Base-by-base conservation (phyloP, 495 filamentous ascomycete genomes). In the Daldinia loculata region DNA sequence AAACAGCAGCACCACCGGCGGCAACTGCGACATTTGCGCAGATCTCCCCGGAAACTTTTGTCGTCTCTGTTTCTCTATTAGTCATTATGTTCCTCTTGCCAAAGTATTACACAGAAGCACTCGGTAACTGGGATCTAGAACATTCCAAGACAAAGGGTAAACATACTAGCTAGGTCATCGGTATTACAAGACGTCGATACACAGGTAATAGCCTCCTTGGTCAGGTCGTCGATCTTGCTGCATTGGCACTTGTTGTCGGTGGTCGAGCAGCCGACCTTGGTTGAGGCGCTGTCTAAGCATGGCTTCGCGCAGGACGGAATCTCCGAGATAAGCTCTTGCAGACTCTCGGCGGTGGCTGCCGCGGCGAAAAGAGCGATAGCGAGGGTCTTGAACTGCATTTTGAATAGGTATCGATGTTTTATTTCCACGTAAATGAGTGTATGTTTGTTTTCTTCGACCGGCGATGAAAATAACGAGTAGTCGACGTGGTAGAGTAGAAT, bases 171-270 rank as follows among this genome's bases (percentile, higher is more conserved):
- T 24, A 76, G 60, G 14, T 77, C 74, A 3, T 70, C 69, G 24
- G 29, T 15, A 34, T 24, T 50, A 67, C 77, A 79, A 22, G 45
- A 59, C 1, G 56, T 52, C 3, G 63, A 48, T 24, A 77, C 58
- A 48, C 77, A 79, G 27, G 48, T 55, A 26, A 70, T 34, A 17
- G 65, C 65, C 14, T 56, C 36, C 15, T 62, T 30, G 1, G 43
- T 75, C 30, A 76, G 52, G 19, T 61, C 58, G 2, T 56, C 41
- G 51, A 66, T 56, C 38, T 75, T 72, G 63, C 50, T 39, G 71
- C 76, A 78, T 26, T 74, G 75, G 63, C 76, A 78, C 17, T 12
- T 61, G 61, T 56, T 36, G 62, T 79, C 75, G 71, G 61, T 63
- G 41, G 63, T 50, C 36, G 45, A 55, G 64, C 77, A 79, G 32